These are phyloP conservation scores for Pleurotus sapidus DNA, from an alignment of 768 basidiomycete species.

Conservation along the genomic window DNA sequence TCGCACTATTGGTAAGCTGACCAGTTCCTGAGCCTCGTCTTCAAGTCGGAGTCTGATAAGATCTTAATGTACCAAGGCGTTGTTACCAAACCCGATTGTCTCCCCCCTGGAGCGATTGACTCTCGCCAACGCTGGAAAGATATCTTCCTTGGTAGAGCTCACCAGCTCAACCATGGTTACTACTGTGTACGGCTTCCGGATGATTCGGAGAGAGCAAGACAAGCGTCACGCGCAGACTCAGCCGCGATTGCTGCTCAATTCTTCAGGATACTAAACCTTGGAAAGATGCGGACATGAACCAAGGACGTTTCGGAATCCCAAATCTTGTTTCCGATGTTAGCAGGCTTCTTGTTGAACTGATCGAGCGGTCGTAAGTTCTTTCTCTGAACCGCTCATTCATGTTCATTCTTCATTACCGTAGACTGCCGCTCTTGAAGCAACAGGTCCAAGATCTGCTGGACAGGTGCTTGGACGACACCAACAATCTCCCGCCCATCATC, in stretches of 20 bases:
- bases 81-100: slow-evolving; percentile 66
- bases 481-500: slow-evolving; percentile 35
- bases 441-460: slow-evolving; percentile 39
- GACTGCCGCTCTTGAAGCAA: slow-evolving; percentile 42
- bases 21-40: not conserved
- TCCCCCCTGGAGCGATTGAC: slow-evolving; percentile 40
- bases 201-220: slow-evolving; percentile 45
- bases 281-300: slow-evolving; percentile 40
- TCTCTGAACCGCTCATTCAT: not conserved
- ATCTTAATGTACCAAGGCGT: slow-evolving; percentile 40
- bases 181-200: slow-evolving; percentile 66
- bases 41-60: not conserved
- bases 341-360: slow-evolving; percentile 45
- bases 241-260: slow-evolving; percentile 37
- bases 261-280: slow-evolving; percentile 53
- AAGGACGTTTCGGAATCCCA: slow-evolving; percentile 49
- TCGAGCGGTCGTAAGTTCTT: slow-evolving; percentile 45
- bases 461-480: slow-evolving; percentile 28
- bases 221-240: slow-evolving; percentile 31
- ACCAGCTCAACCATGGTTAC: slow-evolving; percentile 54
- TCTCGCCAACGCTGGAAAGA: slow-evolving; percentile 44
- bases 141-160: slow-evolving; percentile 43
- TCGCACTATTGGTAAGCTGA: slow-evolving; percentile 56
- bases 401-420: slow-evolving; percentile 16
- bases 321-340: slow-evolving; percentile 54